Conservation (phyloP, 2,329 filamentous ascomycete species). For the Colletotrichum nymphaeae region DNA sequence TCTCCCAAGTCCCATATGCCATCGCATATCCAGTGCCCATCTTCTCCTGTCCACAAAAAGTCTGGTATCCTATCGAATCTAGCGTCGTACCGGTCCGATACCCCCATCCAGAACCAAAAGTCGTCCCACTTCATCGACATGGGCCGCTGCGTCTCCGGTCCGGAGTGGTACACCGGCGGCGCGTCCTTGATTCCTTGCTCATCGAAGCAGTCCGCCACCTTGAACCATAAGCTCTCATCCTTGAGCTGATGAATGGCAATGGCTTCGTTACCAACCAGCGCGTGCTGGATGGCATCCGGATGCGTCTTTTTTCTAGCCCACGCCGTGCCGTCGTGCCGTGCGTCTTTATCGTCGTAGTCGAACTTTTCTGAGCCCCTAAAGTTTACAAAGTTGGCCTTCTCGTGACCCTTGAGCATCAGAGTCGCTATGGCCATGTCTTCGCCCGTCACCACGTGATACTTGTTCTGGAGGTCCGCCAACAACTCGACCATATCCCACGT, state of each 20-base stretch:
- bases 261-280: slow-evolving; percentile 37
- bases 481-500: slow-evolving; percentile 47
- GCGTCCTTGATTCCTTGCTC: slow-evolving; percentile 40
- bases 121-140: slow-evolving; percentile 40
- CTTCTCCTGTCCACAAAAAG: slow-evolving; percentile 36
- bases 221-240: slow-evolving; percentile 40
- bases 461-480: slow-evolving; percentile 41
- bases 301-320: slow-evolving; percentile 43
- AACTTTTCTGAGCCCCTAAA: slow-evolving; percentile 44
- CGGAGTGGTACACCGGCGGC: slow-evolving; percentile 2
- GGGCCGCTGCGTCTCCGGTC: slow-evolving; percentile 22
- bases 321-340: slow-evolving; percentile 41
- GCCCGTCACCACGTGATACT: slow-evolving; percentile 41
- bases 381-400: slow-evolving; percentile 43
- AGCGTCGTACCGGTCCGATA: slow-evolving; percentile 35
- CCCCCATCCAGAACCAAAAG: slow-evolving; percentile 38
- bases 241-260: slow-evolving; percentile 45
- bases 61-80: slow-evolving; percentile 41
- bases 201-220: slow-evolving; percentile 45
- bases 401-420: slow-evolving; percentile 42
- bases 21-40: slow-evolving; percentile 41
- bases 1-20: slow-evolving; percentile 41
- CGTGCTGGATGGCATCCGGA: slow-evolving; percentile 40
- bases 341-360: slow-evolving; percentile 44
- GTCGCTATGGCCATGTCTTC: slow-evolving; percentile 45